These are phyloP conservation scores for Boletus reticulatus DNA, from an alignment of 768 basidiomycete genomes.

Conservation along the genomic window DNA sequence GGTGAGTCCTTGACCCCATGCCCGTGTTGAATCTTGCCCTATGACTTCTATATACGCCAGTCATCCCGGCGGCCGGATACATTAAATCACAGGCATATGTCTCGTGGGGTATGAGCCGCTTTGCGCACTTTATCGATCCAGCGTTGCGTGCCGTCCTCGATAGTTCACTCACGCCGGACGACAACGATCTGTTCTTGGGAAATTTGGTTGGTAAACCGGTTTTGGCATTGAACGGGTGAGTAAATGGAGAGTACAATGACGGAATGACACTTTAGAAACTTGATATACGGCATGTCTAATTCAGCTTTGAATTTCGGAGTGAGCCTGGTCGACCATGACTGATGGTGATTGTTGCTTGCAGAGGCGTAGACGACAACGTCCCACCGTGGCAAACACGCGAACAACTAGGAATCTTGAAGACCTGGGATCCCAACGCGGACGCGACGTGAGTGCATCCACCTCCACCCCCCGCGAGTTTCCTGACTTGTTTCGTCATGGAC, in stretches of 20 bases:
- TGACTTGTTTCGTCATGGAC: not conserved
- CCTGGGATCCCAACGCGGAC: constrained; percentile 54
- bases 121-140: constrained; percentile 78
- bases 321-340: not conserved
- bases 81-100: constrained; percentile 88
- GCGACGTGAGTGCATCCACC: constrained; percentile 42
- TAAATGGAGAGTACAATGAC: not conserved
- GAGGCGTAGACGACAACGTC: constrained; percentile 82
- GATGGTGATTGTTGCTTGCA: constrained; percentile 24
- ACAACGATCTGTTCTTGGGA: constrained; percentile 82
- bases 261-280: not conserved
- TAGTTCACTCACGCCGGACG: constrained; percentile 73
- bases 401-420: constrained; percentile 53
- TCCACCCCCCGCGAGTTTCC: not conserved
- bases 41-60: constrained; percentile 31
- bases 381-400: constrained; percentile 83
- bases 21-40: not conserved
- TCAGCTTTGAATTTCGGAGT: not conserved
- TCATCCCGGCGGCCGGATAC: constrained; percentile 77
- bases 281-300: not conserved
- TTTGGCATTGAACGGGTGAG: constrained; percentile 78
- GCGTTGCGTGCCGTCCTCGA: constrained; percentile 68
- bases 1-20: constrained; percentile 36
- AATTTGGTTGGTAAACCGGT: constrained; percentile 72
- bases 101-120: constrained; percentile 67